Evolutionary conservation across 495 filamentous ascomycete species (phyloP).

Genomic region (Xylaria sp.): DNA sequence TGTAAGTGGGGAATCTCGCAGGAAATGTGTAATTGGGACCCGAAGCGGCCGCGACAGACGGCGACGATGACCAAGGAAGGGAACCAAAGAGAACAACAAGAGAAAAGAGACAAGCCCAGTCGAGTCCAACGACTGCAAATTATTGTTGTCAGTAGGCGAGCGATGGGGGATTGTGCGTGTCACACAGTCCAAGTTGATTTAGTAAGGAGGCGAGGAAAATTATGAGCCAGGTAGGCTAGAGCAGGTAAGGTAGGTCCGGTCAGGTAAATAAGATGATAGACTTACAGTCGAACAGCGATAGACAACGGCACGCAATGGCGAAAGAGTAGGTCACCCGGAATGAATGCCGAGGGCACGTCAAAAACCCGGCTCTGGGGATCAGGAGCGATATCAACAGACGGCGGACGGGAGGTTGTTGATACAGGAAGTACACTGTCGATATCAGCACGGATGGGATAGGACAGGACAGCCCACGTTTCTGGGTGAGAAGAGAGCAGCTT

Average conservation of each 20-base stretch:
- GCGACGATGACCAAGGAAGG: conserved; percentile 3
- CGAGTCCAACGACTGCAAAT: neutral
- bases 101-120: neutral
- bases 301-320: conserved; percentile 1
- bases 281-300: conserved; percentile 2
- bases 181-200: neutral
- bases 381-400: neutral
- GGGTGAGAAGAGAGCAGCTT: neutral
- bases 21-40: conserved; percentile 20
- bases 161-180: conserved; percentile 4
- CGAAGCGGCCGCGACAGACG: conserved; percentile 18
- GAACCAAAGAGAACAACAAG: conserved; percentile 10
- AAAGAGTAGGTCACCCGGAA: neutral
- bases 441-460: too few species aligned
- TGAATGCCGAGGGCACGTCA: neutral
- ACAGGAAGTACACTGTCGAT: neutral
- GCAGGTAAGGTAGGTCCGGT: neutral
- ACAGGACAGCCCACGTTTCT: neutral
- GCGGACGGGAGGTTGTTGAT: neutral
- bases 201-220: conserved; percentile 26
- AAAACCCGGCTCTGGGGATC: neutral
- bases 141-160: conserved; percentile 11
- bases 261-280: conserved; percentile 7
- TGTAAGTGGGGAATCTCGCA: conserved; percentile 42
- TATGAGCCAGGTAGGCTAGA: conserved; percentile 7